phyloP scores from a whole-genome alignment of 805 yeast species.

The Wickerhamiella shivajii region DNA sequence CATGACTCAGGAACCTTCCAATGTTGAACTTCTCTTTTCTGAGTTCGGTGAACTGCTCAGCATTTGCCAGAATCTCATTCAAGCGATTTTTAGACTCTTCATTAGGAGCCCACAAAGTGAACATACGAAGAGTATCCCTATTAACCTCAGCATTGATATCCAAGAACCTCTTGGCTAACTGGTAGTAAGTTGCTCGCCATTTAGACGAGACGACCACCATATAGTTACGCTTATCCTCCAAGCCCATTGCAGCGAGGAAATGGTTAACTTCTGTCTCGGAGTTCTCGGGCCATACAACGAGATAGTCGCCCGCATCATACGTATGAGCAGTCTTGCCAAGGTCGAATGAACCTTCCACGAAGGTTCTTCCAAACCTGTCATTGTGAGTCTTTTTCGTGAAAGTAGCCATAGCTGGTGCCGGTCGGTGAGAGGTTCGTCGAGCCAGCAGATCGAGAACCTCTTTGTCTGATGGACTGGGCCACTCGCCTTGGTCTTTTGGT shows the following conservation, averaged over 20 bases:
- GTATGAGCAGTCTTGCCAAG: conserved; percentile 49
- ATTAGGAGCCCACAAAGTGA: conserved; percentile 59
- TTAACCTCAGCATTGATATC: conserved; percentile 73
- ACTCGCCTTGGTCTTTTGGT: not conserved
- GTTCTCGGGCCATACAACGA: conserved; percentile 79
- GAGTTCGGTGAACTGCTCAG: conserved; percentile 37
- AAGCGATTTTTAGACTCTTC: conserved; percentile 26
- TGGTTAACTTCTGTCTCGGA: conserved; percentile 41
- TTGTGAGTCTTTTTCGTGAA: not conserved
- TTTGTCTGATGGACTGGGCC: conserved; percentile 1
- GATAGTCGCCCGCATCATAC: conserved; percentile 75
- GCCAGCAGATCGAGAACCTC: conserved; percentile 4
- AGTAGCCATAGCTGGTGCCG: conserved; percentile 3
- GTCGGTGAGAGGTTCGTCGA: not conserved
- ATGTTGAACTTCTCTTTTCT: conserved; percentile 42
- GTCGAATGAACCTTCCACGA: conserved; percentile 63
- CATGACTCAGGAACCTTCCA: conserved; percentile 45
- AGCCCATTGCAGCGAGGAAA: conserved; percentile 41
- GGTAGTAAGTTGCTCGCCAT: conserved; percentile 59
- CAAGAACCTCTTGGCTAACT: conserved; percentile 55
- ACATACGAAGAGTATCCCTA: conserved; percentile 48
- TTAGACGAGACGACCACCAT: conserved; percentile 38
- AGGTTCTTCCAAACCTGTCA: conserved; percentile 3
- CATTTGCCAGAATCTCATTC: conserved; percentile 12
- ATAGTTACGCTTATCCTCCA: conserved; percentile 31